Percentiles rank a stretch among this genome's conserved stretches.
phyloP scores from a whole-genome alignment of 257 asterid genomes.

The Solanum appendiculatum region DNA sequence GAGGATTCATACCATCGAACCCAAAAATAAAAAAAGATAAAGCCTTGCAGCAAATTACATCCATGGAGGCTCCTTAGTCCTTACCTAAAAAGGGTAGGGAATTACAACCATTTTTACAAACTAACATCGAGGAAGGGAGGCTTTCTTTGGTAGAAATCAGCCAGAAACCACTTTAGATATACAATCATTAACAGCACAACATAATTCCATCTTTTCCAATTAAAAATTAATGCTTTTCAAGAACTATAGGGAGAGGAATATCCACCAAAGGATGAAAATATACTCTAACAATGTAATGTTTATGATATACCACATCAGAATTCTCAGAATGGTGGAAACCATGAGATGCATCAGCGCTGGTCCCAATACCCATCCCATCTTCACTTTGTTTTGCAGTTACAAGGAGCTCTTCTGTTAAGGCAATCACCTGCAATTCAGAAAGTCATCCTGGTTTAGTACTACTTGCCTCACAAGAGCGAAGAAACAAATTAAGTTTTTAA shows the following conservation, averaged over 20 bases:
- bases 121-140: neutral
- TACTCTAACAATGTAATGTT: neutral
- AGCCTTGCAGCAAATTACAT: neutral
- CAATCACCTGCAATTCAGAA: conserved; percentile 64
- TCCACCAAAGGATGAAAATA: neutral
- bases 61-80: neutral
- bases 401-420: conserved; percentile 89
- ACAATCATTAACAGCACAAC: neutral
- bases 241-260: neutral
- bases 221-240: neutral
- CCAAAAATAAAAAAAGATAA: neutral
- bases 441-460: conserved; percentile 4
- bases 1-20: neutral
- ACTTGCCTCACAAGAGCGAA: neutral
- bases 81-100: neutral
- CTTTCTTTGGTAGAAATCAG: neutral
- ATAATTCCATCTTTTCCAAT: neutral
- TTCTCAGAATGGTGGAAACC: conserved; percentile 30
- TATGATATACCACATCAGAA: conserved; percentile 32
- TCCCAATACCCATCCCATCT: conserved; percentile 33
- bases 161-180: neutral
- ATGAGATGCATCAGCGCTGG: conserved; percentile 40
- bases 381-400: conserved; percentile 70
- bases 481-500: conserved; percentile 11
- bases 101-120: neutral